Base-by-base conservation (phyloP, 306 rosid species). In the Parietaria judaica region DNA sequence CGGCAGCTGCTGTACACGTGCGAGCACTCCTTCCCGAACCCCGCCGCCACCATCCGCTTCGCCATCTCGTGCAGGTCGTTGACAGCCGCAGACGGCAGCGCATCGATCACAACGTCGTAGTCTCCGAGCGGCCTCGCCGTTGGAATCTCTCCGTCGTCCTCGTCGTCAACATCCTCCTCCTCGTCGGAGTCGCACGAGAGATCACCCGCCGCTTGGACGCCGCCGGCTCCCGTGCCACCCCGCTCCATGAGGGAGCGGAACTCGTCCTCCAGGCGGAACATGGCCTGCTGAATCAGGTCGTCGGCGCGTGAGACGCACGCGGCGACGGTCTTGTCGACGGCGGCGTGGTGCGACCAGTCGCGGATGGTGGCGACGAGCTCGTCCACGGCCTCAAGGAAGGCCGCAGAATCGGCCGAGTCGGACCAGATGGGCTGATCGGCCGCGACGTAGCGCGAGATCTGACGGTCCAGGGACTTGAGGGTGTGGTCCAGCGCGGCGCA, bases 21-120 rank as follows among this genome's bases (percentile, higher is more conserved):
- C 4, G 88, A 83, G 53, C 97, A 86, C 83, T 92, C 94, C 67
- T 92, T 92, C n/a, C 83, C 90, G 34, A 84, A 92, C 7, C 94
- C 90, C 1, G 90, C 95, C 5, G 87, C 84, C 49, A 84, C 94
- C 99, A 92, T 92, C 2, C 95, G 87, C 75, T 89, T 84, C 56
- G 95, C 95, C 48, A 92, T 92, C 65, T 92, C 95, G 16, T 88
- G 97, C 44, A 92, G 99, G 31, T 88, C 95, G 67, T 77, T 80
- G 75, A 86, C 73, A 2, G 88, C 86, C 4, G 73, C 90, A 1
- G 94, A 83, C 15, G 99, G 99, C 0, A 92, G 84, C 51, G 95
- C 89, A 11, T 92, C 99, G 38, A 92, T 82, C 34, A 88, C 71
- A 72, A 92, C 72, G 58, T 86, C 95, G 63, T 80, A 88, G 62